Conservation (phyloP, 2,329 filamentous ascomycete species). For the Ustilaginoidea virens region DNA sequence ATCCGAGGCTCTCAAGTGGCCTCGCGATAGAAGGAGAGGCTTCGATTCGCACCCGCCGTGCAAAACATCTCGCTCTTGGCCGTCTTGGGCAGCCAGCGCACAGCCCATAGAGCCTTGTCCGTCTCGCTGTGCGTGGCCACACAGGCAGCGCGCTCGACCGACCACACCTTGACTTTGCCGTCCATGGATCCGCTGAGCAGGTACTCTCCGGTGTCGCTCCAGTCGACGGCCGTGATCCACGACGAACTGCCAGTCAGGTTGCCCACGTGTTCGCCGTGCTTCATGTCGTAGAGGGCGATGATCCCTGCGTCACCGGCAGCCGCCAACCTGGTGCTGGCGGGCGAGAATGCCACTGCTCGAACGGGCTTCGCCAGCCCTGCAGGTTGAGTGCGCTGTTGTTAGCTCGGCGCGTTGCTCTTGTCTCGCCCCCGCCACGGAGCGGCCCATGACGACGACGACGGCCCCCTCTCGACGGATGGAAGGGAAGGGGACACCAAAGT, state of each 20-base stretch:
- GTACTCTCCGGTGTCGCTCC: conserved; percentile 87
- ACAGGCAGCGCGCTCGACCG: conserved; percentile 65
- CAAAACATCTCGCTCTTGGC: conserved; percentile 57
- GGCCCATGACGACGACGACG: too few relatives aligned
- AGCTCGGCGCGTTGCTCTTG: too few relatives aligned
- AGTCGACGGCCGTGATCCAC: conserved; percentile 86
- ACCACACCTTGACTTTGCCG: conserved; percentile 94
- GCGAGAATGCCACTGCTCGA: conserved; percentile 75
- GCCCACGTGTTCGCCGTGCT: conserved; percentile 81
- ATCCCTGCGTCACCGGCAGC: conserved; percentile 80
- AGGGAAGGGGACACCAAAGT: background rate
- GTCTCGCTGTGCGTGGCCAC: conserved; percentile 91
- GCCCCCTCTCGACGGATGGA: too few relatives aligned
- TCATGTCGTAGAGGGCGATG: conserved; percentile 84
- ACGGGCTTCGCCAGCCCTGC: conserved; percentile 74
- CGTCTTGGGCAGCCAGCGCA: conserved; percentile 68
- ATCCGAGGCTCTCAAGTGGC: conserved; percentile 58
- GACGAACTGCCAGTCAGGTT: conserved; percentile 65
- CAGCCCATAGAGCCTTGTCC: conserved; percentile 69
- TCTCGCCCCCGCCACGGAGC: too few relatives aligned
- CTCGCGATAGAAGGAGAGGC: conserved; percentile 71
- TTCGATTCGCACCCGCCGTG: conserved; percentile 60
- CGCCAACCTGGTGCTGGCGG: conserved; percentile 67
- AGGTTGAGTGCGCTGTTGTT: background rate
- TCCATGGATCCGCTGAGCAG: conserved; percentile 79